Percentiles rank a stretch among this genome's conserved stretches.
phyloP scores from a whole-genome alignment of 202 grass and related monocot genomes.

The Panicum hallii region DNA sequence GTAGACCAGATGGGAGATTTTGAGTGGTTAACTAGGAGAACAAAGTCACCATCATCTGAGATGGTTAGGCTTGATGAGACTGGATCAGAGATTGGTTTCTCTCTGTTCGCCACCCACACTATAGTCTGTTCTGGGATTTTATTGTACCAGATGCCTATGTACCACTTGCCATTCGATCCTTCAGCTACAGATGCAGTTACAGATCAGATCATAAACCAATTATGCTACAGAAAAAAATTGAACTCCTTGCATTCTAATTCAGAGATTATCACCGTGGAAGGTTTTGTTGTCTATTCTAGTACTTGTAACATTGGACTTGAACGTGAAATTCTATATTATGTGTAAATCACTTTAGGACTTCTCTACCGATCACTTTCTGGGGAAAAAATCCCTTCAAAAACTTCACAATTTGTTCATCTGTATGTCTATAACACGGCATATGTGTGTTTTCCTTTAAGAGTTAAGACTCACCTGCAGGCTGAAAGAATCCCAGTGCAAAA shows the following conservation, averaged over 20 bases:
- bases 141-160: slow-evolving; percentile 80
- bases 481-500: slow-evolving; percentile 65
- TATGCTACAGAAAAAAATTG: background rate
- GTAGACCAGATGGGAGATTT: slow-evolving; percentile 60
- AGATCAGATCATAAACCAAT: background rate
- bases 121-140: slow-evolving; percentile 53
- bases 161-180: slow-evolving; percentile 46
- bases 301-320: background rate
- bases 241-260: background rate
- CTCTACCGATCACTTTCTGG: background rate
- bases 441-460: background rate
- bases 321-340: background rate
- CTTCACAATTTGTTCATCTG: background rate
- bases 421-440: background rate
- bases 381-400: background rate
- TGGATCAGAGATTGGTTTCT: slow-evolving; percentile 56
- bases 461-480: slow-evolving; percentile 37
- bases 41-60: slow-evolving; percentile 60
- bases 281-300: background rate
- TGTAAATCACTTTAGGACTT: background rate
- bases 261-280: background rate
- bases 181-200: slow-evolving; percentile 3
- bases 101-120: slow-evolving; percentile 69
- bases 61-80: slow-evolving; percentile 50
- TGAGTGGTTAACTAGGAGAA: slow-evolving; percentile 45